Conservation (phyloP, 768 basidiomycete species). For the Pholiota microspora region DNA sequence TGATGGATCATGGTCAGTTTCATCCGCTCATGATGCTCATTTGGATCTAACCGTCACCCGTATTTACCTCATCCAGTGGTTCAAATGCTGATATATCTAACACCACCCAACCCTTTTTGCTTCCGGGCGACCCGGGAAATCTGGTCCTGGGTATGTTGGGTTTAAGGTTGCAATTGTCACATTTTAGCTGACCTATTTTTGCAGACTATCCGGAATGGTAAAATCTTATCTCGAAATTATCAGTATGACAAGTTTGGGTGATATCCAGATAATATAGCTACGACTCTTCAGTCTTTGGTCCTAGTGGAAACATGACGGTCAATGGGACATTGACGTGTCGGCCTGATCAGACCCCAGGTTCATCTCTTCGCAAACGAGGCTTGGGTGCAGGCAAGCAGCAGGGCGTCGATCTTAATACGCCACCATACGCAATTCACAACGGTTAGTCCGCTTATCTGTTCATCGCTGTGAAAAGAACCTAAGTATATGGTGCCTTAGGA, state of each 20-base stretch:
- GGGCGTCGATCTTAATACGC: slow-evolving; percentile 50
- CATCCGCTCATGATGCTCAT: not conserved
- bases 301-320: slow-evolving; percentile 74
- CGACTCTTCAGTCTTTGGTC: slow-evolving; percentile 56
- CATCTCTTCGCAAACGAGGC: slow-evolving; percentile 37
- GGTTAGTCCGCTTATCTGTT: slow-evolving; percentile 34
- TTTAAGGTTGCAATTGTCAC: slow-evolving; percentile 4
- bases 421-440: slow-evolving; percentile 73
- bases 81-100: slow-evolving; percentile 55
- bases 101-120: slow-evolving; percentile 49
- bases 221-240: slow-evolving; percentile 9
- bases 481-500: slow-evolving; percentile 30
- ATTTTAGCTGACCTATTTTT: slow-evolving; percentile 8
- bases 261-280: slow-evolving; percentile 42
- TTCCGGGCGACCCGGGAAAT: slow-evolving; percentile 57
- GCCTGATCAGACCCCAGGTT: slow-evolving; percentile 12
- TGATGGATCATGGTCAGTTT: slow-evolving; percentile 32
- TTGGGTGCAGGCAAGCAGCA: slow-evolving; percentile 48
- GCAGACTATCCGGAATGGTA: slow-evolving; percentile 70
- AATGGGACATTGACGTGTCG: slow-evolving; percentile 60
- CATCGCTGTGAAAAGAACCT: not conserved
- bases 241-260: not conserved
- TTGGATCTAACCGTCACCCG: not conserved
- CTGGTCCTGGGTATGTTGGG: slow-evolving; percentile 34
- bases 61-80: slow-evolving; percentile 37